Evolutionary conservation across 768 basidiomycete species (phyloP), one percentile per base, ranked within the genome.

Genomic region (Lactifluus echinatus): DNA sequence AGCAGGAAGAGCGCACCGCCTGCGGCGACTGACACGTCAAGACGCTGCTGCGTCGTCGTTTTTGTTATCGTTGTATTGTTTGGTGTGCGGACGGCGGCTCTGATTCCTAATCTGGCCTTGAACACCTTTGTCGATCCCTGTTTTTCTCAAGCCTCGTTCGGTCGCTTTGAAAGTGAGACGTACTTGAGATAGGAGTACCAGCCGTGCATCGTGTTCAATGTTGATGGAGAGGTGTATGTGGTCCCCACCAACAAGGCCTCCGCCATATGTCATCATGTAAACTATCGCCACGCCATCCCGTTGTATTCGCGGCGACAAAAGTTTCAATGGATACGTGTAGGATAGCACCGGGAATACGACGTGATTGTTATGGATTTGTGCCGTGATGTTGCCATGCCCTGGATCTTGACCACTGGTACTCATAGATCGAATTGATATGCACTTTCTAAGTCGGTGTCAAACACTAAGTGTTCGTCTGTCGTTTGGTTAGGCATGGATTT

Each of bases 111-210:
- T 23, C 93, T 82, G 19, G 76, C 74, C 71, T 93, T 94, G 76
- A 95, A 98, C 19, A 98, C 87, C 69, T 98, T 98, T 10, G 94
- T 98, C 4, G 87, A 90, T 31, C 92, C 90, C 92, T 93, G 31
- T 42, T 29, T 24, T 50, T 40, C 17, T 11, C 14, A 36, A 19
- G 12, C 26, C 12, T 11, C 14, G 19, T 34, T 19, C 19, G 26
- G 29, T 19, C 34, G 28, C 49, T 11, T 11, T 19, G 39, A 40
- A 15, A 29, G 43, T n/a, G n/a, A 43, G 19, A 45, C 50, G 68
- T 56, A 87, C 94, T 79, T 97, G 94, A 10, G 94, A 91, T 31
- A 96, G 74, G 47, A 97, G 67, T 5, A 93, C 73, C 1, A 97
- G 78, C 11, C 70, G 76, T 28, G 81, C 78, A 15, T 74, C 76